Evolutionary conservation across 164 flowering plant species (phyloP), one percentile per base, ranked within the genome.

Genomic region (Aristolochia contorta): DNA sequence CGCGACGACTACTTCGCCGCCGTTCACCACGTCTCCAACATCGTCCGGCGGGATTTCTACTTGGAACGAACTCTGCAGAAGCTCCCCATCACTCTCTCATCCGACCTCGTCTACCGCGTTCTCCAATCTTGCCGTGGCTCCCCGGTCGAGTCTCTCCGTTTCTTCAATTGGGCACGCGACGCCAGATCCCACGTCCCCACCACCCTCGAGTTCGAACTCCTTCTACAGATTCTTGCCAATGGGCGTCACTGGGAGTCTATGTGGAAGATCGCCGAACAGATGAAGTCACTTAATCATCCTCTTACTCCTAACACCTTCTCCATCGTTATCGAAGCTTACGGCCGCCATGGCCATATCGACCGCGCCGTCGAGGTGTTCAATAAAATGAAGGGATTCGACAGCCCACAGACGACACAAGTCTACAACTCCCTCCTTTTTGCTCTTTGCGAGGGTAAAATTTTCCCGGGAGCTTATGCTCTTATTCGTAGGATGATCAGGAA

Each of bases 151-250:
- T 81, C 92, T 45, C 74, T 86, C 61, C 89, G 94, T 20, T 93
- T 93, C 84, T 93, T 93, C 80, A 72, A 78, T 57, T 93, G 98
- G 98, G 98, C 86, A 6, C 75, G 85, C 0, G 57, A 84, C 58
- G 69, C 75, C 33, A 73, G 79, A 43, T 74, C 69, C 16, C 87
- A 86, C 65, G 59, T 70, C 25, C 97, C 97, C 30, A 83, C 96
- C 37, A 65, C 94, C 7, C 20, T 82, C 15, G 96, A 93, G 58
- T 81, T 66, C 62, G 92, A 86, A 55, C 82, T 87, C 66, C 82
- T 93, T 48, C 69, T 85, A 68, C 71, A 71, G 64, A 82, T 74
- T 58, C 78, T 90, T 14, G 96, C 90, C 13, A 66, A 73, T 13
- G 65, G 83, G 52, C 65, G 74, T 1, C 70, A 76, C 30, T 90